These are phyloP conservation scores for Solanum megistacrolobum DNA, from an alignment of 257 asterid species.

Conservation along the genomic window DNA sequence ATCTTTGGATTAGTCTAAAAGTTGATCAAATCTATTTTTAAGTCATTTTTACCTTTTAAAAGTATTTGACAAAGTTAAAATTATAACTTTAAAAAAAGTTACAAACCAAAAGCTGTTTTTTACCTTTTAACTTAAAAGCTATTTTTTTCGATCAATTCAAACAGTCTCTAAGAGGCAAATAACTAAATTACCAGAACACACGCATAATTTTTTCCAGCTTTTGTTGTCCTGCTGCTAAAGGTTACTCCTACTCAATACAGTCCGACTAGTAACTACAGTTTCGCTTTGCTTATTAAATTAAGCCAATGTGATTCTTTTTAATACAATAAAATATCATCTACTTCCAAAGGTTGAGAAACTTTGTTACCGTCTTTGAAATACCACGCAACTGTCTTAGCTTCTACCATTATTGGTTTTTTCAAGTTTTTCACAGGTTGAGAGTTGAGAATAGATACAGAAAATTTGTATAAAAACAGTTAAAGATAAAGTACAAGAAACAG, in stretches of 20 bases:
- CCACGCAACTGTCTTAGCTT: neutral
- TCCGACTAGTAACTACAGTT: neutral
- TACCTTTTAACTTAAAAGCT: too few species aligned
- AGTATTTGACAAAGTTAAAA: too few species aligned
- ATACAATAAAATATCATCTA: neutral
- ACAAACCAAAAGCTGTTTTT: too few species aligned
- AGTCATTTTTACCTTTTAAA: too few species aligned
- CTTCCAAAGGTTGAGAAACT: neutral
- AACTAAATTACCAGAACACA: neutral
- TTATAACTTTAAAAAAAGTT: too few species aligned
- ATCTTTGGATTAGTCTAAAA: too few species aligned
- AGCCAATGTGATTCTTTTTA: neutral
- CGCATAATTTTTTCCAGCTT: neutral
- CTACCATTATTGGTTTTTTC: neutral
- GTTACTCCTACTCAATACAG: neutral
- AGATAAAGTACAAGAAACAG: neutral
- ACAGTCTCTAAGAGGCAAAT: neutral
- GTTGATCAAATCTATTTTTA: fast-evolving
- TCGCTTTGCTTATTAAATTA: neutral
- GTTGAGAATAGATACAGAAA: too few species aligned
- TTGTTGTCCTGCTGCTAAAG: neutral
- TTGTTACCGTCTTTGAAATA: neutral
- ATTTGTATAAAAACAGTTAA: neutral
- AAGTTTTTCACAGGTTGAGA: neutral
- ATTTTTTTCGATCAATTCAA: too few species aligned